Conservation (phyloP, 78 protist species). For the Ministeria vibrans region DNA sequence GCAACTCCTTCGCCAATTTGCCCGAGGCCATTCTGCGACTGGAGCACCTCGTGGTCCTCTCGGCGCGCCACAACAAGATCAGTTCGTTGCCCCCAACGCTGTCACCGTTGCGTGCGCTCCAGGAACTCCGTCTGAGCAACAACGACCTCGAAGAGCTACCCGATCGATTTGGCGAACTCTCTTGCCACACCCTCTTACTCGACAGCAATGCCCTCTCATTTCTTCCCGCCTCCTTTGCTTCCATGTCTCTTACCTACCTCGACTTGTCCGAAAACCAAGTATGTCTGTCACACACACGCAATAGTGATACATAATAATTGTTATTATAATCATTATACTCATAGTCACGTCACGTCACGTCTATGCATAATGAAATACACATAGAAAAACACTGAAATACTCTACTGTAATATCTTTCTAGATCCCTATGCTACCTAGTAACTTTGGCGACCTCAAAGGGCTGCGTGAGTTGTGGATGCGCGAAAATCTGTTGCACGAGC, state of each 20-base stretch:
- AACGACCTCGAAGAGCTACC: constrained; percentile 1
- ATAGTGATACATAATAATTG: too few species aligned
- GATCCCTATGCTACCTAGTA: neutral
- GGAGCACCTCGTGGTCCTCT: neutral
- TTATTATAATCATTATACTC: too few species aligned
- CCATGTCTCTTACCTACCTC: neutral
- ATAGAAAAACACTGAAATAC: too few species aligned
- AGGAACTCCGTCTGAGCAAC: neutral
- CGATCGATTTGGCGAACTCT: neutral
- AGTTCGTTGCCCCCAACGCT: neutral
- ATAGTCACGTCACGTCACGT: too few species aligned
- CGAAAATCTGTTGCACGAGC: neutral
- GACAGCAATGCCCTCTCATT: neutral
- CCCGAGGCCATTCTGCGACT: neutral
- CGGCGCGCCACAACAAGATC: neutral
- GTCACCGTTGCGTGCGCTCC: neutral
- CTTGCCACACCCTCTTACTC: neutral
- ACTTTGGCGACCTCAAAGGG: neutral
- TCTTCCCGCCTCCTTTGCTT: neutral
- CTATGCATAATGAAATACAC: too few species aligned
- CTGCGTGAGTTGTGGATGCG: neutral
- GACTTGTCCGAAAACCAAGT: neutral
- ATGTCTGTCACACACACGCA: too few species aligned
- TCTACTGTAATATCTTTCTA: too few species aligned
- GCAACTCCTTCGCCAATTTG: neutral